Base-by-base conservation (phyloP, 2,329 filamentous ascomycete species). In the Exophiala aquamarina region DNA sequence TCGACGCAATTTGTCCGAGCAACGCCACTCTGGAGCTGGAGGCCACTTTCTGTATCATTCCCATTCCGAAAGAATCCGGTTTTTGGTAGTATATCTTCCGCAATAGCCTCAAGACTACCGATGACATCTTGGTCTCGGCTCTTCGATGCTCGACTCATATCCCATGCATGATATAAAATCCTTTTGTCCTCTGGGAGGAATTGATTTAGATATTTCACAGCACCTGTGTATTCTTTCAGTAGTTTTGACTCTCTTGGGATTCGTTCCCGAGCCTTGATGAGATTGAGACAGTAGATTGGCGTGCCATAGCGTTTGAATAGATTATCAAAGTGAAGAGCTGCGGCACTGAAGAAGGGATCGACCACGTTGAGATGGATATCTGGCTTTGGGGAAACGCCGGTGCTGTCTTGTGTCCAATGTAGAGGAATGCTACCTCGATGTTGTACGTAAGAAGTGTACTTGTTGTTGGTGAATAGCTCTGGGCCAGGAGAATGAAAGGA, bases 1-100 rank as follows among this genome's bases (percentile, higher is more conserved):
- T 98, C 93, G 59, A 98, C 97, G 66, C 93, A 98, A 63, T 98
- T 98, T 1, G 93, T 98, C 48, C 93, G 82, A 8, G 89, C 92
- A 32, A 98, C 81, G 8, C 93, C 93, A 56, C 95, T 95, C 64
- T 98, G 93, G 2, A 93, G 81, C 23, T 77, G 79, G 3, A 86
- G 75, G 3, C 80, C 75, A 15, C 79, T 79, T 31, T 82, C 81
- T 2, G 77, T 76, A 26, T 82, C 79, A 54, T 91, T 85, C 5
- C 91, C 93, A 58, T 97, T 97, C 50, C 90, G 90, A 66, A 98
- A 98, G 70, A 98, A 95, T 1, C 91, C 89, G 0, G 92, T 98
- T 18, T 83, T 84, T 1, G 79, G 80, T 35, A 98, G 76, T 1
- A 97, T 89, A 19, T 90, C 86, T 62, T 94, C 89, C 1, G 90